Conservation (phyloP, 257 asterid species). For the Pogostemon cablin region DNA sequence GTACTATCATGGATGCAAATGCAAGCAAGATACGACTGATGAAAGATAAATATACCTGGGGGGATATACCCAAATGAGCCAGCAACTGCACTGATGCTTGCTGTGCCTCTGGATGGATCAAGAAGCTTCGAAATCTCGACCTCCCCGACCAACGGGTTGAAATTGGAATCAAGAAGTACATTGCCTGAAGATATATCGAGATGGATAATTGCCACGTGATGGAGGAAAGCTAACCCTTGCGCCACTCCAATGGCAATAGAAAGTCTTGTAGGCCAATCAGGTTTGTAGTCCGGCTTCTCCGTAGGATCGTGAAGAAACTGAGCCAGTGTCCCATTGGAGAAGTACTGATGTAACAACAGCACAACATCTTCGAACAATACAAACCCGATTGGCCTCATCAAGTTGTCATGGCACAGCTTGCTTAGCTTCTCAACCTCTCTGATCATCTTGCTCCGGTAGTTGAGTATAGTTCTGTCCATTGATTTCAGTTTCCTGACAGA, state of each 20-base stretch:
- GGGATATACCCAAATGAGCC: conserved; percentile 99
- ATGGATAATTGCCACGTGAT: conserved; percentile 84
- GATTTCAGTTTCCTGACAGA: conserved; percentile 78
- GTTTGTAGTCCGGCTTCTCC: conserved; percentile 52
- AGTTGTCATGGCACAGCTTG: conserved; percentile 76
- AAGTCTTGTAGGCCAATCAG: conserved; percentile 88
- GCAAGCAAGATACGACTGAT: neutral
- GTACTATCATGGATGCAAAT: neutral
- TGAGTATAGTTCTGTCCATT: conserved; percentile 71
- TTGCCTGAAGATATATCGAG: conserved; percentile 93
- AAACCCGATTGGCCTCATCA: conserved; percentile 83
- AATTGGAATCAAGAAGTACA: conserved; percentile 73
- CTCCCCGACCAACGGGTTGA: conserved; percentile 81
- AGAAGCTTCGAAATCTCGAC: conserved; percentile 92
- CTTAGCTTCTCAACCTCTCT: conserved; percentile 91
- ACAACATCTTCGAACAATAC: conserved; percentile 78
- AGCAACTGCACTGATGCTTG: conserved; percentile 97
- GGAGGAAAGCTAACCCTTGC: conserved; percentile 87
- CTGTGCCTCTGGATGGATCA: conserved; percentile 94
- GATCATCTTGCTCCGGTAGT: conserved; percentile 82
- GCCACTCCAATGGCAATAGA: conserved; percentile 91
- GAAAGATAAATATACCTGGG: conserved; percentile 61
- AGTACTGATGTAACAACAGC: conserved; percentile 69
- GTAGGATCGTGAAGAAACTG: conserved; percentile 66
- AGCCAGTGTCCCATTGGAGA: conserved; percentile 67